Conservation (phyloP, 495 filamentous ascomycete genomes). For the Aspergillus nanangensis region DNA sequence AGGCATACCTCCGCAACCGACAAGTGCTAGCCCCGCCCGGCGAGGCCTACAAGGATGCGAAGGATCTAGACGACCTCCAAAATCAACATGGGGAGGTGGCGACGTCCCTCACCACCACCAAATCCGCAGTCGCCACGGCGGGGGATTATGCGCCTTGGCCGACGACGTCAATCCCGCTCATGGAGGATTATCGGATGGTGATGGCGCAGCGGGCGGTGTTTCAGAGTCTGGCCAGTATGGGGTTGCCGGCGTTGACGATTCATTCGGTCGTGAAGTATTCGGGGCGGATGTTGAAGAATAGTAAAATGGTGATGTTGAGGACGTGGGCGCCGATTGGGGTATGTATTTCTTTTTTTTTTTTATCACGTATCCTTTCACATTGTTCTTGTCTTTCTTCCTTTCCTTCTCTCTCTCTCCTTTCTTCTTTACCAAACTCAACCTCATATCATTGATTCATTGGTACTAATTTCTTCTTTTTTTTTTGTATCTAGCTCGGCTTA, state of each 20-base stretch:
- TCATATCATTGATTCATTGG: not conserved
- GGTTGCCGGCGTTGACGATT: slow-evolving; percentile 90
- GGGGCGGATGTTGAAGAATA: slow-evolving; percentile 72
- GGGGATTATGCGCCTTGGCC: slow-evolving; percentile 29
- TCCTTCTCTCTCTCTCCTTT: not conserved
- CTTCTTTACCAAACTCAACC: not conserved
- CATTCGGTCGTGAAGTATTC: slow-evolving; percentile 87
- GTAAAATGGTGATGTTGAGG: slow-evolving; percentile 66
- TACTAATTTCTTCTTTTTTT: no score
- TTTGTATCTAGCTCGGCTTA: slow-evolving; percentile 63
- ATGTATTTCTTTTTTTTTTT: slow-evolving; percentile 21
- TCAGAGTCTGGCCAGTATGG: slow-evolving; percentile 89
- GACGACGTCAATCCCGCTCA: slow-evolving; percentile 53
- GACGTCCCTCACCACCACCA: no score
- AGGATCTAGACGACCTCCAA: slow-evolving; percentile 21
- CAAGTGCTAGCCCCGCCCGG: slow-evolving; percentile 36
- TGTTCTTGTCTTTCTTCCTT: not conserved
- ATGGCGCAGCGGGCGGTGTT: slow-evolving; percentile 90
- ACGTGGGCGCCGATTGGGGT: slow-evolving; percentile 88
- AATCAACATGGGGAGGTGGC: no score
- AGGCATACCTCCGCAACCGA: slow-evolving; percentile 83
- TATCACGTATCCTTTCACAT: not conserved
- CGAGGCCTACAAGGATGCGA: slow-evolving; percentile 41
- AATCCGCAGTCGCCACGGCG: no score
- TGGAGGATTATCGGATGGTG: slow-evolving; percentile 87